These are phyloP conservation scores for Backusella macrospora DNA, from an alignment of 192 early-diverging fungal genomes.

Conservation along the genomic window DNA sequence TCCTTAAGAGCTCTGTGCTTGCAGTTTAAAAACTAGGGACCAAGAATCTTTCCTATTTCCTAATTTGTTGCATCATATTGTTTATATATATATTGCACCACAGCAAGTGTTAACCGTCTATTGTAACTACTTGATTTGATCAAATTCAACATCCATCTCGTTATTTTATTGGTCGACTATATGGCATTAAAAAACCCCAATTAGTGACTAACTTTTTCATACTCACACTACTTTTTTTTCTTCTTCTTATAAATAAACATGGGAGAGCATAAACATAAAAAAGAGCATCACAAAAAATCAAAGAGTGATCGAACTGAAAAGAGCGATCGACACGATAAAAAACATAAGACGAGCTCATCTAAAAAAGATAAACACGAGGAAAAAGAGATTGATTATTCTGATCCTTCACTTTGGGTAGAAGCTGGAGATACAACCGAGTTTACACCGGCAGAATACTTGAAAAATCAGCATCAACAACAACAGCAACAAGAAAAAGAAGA, in stretches of 20 bases:
- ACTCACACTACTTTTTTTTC: neutral
- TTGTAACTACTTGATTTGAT: too few relatives aligned
- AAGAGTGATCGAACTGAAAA: neutral
- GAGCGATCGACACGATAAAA: slow-evolving; percentile 19
- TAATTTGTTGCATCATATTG: too few relatives aligned
- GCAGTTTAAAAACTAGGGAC: too few relatives aligned
- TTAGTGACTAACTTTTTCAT: too few relatives aligned
- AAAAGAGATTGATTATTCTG: slow-evolving; percentile 40
- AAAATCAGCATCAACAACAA: neutral
- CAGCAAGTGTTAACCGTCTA: too few relatives aligned
- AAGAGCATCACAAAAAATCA: slow-evolving; percentile 4
- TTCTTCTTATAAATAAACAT: neutral
- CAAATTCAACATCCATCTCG: too few relatives aligned
- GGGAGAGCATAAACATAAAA: slow-evolving; percentile 26
- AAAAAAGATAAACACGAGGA: slow-evolving; percentile 10
- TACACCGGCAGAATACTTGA: slow-evolving; percentile 18
- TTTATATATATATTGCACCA: too few relatives aligned
- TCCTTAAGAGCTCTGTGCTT: too few relatives aligned
- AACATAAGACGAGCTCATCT: slow-evolving; percentile 25
- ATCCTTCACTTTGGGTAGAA: slow-evolving; percentile 33
- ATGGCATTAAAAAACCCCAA: too few relatives aligned
- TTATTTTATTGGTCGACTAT: too few relatives aligned
- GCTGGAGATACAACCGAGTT: neutral
- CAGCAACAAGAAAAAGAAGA: slow-evolving; percentile 1
- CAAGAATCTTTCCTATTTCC: too few relatives aligned